Conservation (phyloP, 345 rosid species). For the Eutrema heterophyllum region DNA sequence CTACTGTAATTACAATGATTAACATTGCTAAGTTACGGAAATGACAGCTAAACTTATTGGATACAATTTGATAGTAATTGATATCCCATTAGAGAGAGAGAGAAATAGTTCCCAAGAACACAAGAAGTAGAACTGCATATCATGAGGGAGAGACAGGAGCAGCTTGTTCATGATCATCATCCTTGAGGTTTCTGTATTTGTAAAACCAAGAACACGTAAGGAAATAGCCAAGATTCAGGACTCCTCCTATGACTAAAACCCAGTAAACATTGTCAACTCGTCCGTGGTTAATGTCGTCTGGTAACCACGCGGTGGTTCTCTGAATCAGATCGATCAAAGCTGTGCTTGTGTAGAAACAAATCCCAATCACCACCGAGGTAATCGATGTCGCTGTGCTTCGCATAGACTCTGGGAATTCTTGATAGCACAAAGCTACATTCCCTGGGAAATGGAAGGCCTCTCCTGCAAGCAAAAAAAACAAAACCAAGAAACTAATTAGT, state of each 20-base stretch:
- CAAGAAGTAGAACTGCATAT: no score
- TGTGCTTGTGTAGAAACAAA: conserved; percentile 43
- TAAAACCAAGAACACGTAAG: conserved; percentile 36
- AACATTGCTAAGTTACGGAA: no score
- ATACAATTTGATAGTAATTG: no score
- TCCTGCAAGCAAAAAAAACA: conserved; percentile 12
- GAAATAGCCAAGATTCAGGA: conserved; percentile 43
- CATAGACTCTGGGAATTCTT: conserved; percentile 47
- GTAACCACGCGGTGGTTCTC: conserved; percentile 46
- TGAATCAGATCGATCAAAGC: no score
- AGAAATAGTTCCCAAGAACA: no score
- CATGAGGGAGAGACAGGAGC: neutral
- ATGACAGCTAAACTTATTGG: no score
- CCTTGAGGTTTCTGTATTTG: conserved; percentile 20
- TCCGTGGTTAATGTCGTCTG: conserved; percentile 43
- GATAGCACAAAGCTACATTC: conserved; percentile 47
- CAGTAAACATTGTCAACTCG: conserved; percentile 44
- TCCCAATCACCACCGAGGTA: conserved; percentile 38
- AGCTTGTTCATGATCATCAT: neutral
- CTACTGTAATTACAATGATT: no score
- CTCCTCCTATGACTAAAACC: conserved; percentile 33
- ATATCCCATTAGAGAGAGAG: no score
- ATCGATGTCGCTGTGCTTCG: conserved; percentile 49
- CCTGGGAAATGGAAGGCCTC: conserved; percentile 60
- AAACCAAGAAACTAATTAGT: neutral